These are phyloP conservation scores for Magnusiomyces tetraspermus DNA, from an alignment of 1,139 yeast species.

Conservation along the genomic window DNA sequence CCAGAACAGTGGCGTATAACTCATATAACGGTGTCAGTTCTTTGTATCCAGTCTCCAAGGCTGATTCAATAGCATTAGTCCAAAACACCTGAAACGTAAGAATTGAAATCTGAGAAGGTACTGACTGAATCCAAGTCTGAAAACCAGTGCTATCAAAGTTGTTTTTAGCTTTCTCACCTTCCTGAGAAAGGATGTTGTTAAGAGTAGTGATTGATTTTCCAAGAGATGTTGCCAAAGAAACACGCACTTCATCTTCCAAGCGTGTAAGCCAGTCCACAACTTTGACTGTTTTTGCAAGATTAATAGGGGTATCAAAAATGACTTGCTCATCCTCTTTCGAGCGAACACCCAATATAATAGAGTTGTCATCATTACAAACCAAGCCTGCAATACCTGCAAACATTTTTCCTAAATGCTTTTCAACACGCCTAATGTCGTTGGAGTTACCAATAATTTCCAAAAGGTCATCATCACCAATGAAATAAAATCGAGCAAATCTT, in stretches of 20 bases:
- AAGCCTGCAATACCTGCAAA: slow-evolving; percentile 55
- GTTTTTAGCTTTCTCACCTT: slow-evolving; percentile 11
- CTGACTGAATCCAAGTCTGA: slow-evolving; percentile 31
- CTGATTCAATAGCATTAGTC: slow-evolving; percentile 39
- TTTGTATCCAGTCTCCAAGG: slow-evolving; percentile 16
- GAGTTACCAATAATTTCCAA: slow-evolving; percentile 72
- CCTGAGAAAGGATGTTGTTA: slow-evolving; percentile 14
- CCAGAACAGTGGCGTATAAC: slow-evolving; percentile 21
- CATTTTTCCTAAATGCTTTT: slow-evolving; percentile 61
- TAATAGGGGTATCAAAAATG: slow-evolving; percentile 38
- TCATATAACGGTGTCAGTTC: slow-evolving; percentile 14
- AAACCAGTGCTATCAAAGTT: slow-evolving; percentile 4
- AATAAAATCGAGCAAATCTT: slow-evolving; percentile 71
- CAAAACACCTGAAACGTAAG: slow-evolving; percentile 53
- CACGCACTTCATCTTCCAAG: slow-evolving; percentile 45
- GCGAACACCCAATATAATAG: slow-evolving; percentile 39
- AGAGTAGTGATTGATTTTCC: slow-evolving; percentile 26
- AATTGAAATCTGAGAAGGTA: slow-evolving; percentile 52
- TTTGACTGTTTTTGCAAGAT: slow-evolving; percentile 37
- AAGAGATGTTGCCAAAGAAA: slow-evolving; percentile 38
- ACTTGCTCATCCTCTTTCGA: slow-evolving; percentile 62
- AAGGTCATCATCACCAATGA: slow-evolving; percentile 84
- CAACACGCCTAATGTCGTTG: slow-evolving; percentile 40
- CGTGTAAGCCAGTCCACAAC: slow-evolving; percentile 56
- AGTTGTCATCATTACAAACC: slow-evolving; percentile 33